These are phyloP conservation scores for Termitomyces sp. DNA, from an alignment of 768 basidiomycete species.

Conservation along the genomic window DNA sequence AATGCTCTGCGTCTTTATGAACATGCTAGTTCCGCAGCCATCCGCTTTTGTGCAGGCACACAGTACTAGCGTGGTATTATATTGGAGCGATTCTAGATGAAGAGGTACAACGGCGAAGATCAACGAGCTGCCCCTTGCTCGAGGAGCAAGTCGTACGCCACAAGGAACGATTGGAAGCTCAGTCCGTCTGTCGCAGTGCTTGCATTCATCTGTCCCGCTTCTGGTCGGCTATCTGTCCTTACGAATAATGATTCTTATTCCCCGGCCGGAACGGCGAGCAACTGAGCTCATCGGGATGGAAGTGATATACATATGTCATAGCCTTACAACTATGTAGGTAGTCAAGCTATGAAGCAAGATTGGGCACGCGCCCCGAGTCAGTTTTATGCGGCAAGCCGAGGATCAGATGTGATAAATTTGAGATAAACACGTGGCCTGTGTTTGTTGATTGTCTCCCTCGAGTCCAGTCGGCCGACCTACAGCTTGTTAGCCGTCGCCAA, in stretches of 20 bases:
- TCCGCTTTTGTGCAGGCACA: too few species aligned
- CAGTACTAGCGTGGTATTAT: too few species aligned
- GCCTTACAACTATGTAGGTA: too few species aligned
- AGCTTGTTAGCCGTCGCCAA: not conserved
- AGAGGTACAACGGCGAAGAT: not conserved
- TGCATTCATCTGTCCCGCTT: not conserved
- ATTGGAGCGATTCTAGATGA: not conserved
- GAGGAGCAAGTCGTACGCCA: not conserved
- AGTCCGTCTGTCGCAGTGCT: not conserved
- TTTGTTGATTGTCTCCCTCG: constrained; percentile 2
- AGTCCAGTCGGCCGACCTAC: not conserved
- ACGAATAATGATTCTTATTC: too few species aligned
- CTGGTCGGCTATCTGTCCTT: too few species aligned
- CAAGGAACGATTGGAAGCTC: not conserved
- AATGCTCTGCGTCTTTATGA: too few species aligned
- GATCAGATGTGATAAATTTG: not conserved
- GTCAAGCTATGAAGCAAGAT: not conserved
- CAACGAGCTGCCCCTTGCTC: not conserved
- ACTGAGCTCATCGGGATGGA: too few species aligned
- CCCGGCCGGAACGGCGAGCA: too few species aligned
- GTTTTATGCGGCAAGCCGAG: not conserved
- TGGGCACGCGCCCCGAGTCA: not conserved
- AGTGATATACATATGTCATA: too few species aligned
- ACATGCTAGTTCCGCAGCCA: too few species aligned
- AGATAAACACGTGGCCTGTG: constrained; percentile 4